A percentile compares a stretch with the other conserved stretches of the same genome.
Evolutionary conservation across 148 eudicot species (phyloP).

Genomic region (Rhododendron ferrugineum): DNA sequence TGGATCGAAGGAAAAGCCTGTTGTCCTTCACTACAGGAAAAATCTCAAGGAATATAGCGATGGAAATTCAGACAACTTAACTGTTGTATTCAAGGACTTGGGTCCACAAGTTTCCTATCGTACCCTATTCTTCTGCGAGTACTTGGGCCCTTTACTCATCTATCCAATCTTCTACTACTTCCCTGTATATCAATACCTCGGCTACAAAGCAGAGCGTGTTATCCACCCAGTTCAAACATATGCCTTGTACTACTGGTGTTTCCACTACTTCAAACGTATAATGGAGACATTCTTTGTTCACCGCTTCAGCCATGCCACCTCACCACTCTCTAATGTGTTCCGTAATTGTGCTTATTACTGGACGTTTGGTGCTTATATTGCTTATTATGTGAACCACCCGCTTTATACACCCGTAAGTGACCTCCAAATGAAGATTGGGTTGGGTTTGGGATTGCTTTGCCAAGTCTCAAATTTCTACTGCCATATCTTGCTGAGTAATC

Average conservation of each 20-base stretch:
- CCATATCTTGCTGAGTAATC: slow-evolving; percentile 84
- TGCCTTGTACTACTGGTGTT: slow-evolving; percentile 88
- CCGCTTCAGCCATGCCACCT: slow-evolving; percentile 96
- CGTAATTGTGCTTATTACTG: slow-evolving; percentile 91
- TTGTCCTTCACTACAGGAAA: slow-evolving; percentile 63
- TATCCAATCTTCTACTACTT: slow-evolving; percentile 82
- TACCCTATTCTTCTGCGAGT: slow-evolving; percentile 87
- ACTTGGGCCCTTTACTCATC: slow-evolving; percentile 79
- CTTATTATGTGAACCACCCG: slow-evolving; percentile 89
- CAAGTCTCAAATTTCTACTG: slow-evolving; percentile 85
- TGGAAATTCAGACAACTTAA: slow-evolving; percentile 45
- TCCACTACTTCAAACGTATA: slow-evolving; percentile 92
- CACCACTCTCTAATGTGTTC: slow-evolving; percentile 87
- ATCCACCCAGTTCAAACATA: slow-evolving; percentile 86
- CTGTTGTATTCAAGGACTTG: slow-evolving; percentile 81
- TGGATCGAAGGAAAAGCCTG: slow-evolving; percentile 76
- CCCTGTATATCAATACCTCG: slow-evolving; percentile 60
- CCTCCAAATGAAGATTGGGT: slow-evolving; percentile 90
- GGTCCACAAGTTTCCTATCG: slow-evolving; percentile 95
- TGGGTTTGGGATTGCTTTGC: slow-evolving; percentile 73
- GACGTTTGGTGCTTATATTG: slow-evolving; percentile 86
- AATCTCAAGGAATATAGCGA: slow-evolving; percentile 59
- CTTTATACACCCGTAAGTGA: slow-evolving; percentile 84
- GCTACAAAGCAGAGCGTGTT: slow-evolving; percentile 72
- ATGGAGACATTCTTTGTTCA: slow-evolving; percentile 96